These are phyloP conservation scores for Penicillium sp. DNA, from an alignment of 2,329 filamentous ascomycete genomes.

Conservation along the genomic window DNA sequence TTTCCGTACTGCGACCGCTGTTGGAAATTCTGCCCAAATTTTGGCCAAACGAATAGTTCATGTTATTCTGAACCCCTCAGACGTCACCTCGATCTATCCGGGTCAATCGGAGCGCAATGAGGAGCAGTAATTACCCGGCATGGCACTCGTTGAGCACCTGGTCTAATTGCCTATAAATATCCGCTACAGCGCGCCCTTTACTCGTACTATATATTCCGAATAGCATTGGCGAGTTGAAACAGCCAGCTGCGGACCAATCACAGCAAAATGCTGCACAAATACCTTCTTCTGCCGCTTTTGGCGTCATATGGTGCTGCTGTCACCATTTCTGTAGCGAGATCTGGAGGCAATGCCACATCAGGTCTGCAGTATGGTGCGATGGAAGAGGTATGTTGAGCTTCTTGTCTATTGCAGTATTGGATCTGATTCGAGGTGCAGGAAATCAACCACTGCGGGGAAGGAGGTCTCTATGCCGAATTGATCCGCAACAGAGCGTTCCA, in stretches of 20 bases:
- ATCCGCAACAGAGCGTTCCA: constrained; percentile 38
- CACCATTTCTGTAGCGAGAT: constrained; percentile 28
- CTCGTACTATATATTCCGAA: background rate
- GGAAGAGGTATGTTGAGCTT: constrained; percentile 25
- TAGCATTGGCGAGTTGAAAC: constrained; percentile 11
- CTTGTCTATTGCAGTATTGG: background rate
- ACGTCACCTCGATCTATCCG: background rate
- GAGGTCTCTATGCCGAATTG: constrained; percentile 37
- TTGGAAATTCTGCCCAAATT: background rate
- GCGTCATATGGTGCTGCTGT: constrained; percentile 26
- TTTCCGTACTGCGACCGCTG: background rate
- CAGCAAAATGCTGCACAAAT: constrained; percentile 19
- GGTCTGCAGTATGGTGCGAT: constrained; percentile 31
- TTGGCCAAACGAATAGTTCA: background rate
- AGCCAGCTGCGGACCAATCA: background rate
- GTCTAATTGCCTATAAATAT: constrained; percentile 1
- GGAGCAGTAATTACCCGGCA: constrained; percentile 2
- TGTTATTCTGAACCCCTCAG: background rate
- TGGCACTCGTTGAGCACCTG: background rate
- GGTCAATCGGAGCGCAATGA: background rate
- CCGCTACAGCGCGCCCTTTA: background rate
- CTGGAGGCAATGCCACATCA: constrained; percentile 28
- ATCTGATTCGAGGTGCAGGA: constrained; percentile 14
- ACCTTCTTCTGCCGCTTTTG: constrained; percentile 26
- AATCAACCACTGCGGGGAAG: constrained; percentile 34